Evolutionary conservation across 2,329 filamentous ascomycete genomes (phyloP).

Genomic region (Diplodia seriata): DNA sequence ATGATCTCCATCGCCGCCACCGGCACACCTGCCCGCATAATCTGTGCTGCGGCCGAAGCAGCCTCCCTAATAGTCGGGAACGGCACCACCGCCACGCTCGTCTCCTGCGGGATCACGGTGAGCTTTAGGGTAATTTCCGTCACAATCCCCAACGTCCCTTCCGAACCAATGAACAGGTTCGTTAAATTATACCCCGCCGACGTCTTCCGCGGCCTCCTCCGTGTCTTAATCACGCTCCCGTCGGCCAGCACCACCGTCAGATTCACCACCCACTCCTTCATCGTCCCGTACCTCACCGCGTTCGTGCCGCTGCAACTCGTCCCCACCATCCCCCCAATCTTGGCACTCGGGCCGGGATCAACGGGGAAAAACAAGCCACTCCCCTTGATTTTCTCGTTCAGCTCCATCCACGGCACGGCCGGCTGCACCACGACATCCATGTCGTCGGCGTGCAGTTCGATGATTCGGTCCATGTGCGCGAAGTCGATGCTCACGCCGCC

Average conservation of each 20-base stretch:
- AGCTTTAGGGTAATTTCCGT: constrained; percentile 85
- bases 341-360: constrained; percentile 78
- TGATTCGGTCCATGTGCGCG: constrained; percentile 80
- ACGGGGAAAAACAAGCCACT: constrained; percentile 89
- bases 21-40: constrained; percentile 77
- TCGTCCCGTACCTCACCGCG: constrained; percentile 80
- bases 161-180: constrained; percentile 78
- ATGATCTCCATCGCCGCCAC: constrained; percentile 84
- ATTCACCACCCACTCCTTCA: constrained; percentile 89
- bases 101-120: constrained; percentile 75
- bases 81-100: constrained; percentile 78
- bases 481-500: constrained; percentile 93
- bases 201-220: constrained; percentile 75
- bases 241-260: constrained; percentile 81
- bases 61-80: constrained; percentile 81
- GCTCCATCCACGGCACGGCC: constrained; percentile 87
- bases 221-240: constrained; percentile 79
- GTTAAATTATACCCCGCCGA: constrained; percentile 86
- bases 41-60: constrained; percentile 73
- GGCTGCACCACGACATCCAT: constrained; percentile 95
- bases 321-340: constrained; percentile 83
- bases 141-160: constrained; percentile 80
- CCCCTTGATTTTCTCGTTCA: constrained; percentile 77
- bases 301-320: constrained; percentile 79
- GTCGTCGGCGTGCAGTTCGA: constrained; percentile 81